Conservation (phyloP, 2,329 filamentous ascomycete genomes). For the Fusarium beomiforme region DNA sequence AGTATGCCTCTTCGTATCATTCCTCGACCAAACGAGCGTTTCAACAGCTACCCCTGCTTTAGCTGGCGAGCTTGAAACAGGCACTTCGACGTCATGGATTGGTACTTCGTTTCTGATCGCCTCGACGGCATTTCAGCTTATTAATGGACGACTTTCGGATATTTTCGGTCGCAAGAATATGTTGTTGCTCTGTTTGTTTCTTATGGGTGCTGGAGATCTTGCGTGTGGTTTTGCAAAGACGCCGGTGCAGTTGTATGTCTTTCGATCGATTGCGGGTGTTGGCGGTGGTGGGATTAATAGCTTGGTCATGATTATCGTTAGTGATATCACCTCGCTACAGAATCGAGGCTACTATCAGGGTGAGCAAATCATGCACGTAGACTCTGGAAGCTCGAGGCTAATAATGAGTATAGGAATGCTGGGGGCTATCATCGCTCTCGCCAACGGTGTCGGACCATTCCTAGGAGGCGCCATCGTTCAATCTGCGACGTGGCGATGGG, state of each 20-base stretch:
- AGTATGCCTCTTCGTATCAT: not conserved
- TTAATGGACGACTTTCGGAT: not conserved
- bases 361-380: not conserved
- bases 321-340: slow-evolving; percentile 46
- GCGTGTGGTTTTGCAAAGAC: slow-evolving; percentile 12
- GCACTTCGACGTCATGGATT: not conserved
- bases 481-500: not conserved
- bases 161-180: not conserved
- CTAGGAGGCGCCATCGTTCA: not conserved
- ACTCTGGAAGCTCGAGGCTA: too few relatives aligned
- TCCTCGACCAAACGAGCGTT: not conserved
- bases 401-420: not conserved
- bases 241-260: slow-evolving; percentile 48
- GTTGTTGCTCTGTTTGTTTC: not conserved
- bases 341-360: not conserved
- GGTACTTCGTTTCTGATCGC: not conserved
- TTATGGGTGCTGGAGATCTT: not conserved
- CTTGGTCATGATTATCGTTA: slow-evolving; percentile 51
- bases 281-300: slow-evolving; percentile 50
- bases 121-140: not conserved
- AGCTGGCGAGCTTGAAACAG: not conserved
- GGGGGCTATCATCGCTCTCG: not conserved
- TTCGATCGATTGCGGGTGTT: slow-evolving; percentile 48
- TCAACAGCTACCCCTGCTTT: not conserved
- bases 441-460: not conserved